These are phyloP conservation scores for Eucommia ulmoides DNA, from an alignment of 257 asterid genomes.

Conservation along the genomic window DNA sequence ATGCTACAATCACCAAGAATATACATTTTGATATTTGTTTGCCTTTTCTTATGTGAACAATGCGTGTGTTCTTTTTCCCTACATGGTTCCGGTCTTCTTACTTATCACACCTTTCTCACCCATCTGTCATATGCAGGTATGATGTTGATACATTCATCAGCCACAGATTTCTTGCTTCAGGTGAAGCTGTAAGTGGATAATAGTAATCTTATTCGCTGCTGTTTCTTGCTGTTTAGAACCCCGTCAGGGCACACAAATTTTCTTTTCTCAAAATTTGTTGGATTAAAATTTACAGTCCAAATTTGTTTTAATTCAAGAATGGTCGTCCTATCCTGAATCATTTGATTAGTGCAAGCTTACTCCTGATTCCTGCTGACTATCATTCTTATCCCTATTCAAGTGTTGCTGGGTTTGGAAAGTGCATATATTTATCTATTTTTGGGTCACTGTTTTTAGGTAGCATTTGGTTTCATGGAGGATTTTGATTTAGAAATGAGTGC, in stretches of 20 bases:
- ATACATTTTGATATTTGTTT: no score
- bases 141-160: constrained; percentile 63
- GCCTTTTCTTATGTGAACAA: no score
- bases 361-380: neutral
- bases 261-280: neutral
- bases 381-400: neutral
- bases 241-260: no score
- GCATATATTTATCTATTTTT: neutral
- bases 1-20: no score
- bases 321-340: neutral
- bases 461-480: neutral
- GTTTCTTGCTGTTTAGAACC: neutral
- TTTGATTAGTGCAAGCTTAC: neutral
- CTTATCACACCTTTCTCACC: no score
- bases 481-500: no score
- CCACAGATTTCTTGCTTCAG: constrained; percentile 50
- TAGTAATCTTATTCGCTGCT: constrained; percentile 8
- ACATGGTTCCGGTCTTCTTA: no score
- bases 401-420: no score
- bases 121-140: constrained; percentile 84
- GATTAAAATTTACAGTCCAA: neutral
- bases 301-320: neutral
- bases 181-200: constrained; percentile 63
- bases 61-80: no score
- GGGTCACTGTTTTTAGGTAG: no score